phyloP scores from a whole-genome alignment of 2,329 filamentous ascomycete genomes.

The Alternaria sp. region DNA sequence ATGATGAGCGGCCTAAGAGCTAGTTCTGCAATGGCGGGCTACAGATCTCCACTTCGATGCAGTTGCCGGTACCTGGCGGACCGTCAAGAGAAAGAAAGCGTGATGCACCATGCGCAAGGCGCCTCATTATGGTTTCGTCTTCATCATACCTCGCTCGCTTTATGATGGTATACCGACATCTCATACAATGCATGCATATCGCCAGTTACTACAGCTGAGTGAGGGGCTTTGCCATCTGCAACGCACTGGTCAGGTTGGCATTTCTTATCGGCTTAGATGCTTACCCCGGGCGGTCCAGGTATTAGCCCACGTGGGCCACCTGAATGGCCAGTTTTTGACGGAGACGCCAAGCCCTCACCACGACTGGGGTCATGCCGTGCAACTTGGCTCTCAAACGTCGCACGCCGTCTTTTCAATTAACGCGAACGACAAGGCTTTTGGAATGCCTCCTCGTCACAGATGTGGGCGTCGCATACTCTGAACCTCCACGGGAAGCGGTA shows the following conservation, averaged over 20 bases:
- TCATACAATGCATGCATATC: not conserved
- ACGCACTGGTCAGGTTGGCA: conserved; percentile 11
- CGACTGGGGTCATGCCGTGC: conserved; percentile 27
- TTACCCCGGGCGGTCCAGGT: conserved; percentile 20
- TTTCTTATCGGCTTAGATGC: conserved; percentile 10
- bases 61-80: not conserved
- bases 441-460: conserved; percentile 34
- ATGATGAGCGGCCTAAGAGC: not conserved
- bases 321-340: conserved; percentile 30
- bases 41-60: not conserved
- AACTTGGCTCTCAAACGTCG: conserved; percentile 30
- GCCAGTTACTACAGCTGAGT: not conserved
- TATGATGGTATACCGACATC: not conserved
- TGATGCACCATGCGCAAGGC: not conserved
- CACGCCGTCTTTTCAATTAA: conserved; percentile 27
- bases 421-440: conserved; percentile 24
- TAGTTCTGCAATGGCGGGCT: not conserved
- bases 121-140: not conserved
- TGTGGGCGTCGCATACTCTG: conserved; percentile 28
- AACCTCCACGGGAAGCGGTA: conserved; percentile 25
- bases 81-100: not conserved
- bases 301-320: conserved; percentile 15
- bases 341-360: conserved; percentile 24
- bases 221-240: conserved; percentile 3
- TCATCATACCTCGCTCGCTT: not conserved